Evolutionary conservation across 129 eudicot genomes (phyloP).

Genomic region (Centrapalus pauciflorus): DNA sequence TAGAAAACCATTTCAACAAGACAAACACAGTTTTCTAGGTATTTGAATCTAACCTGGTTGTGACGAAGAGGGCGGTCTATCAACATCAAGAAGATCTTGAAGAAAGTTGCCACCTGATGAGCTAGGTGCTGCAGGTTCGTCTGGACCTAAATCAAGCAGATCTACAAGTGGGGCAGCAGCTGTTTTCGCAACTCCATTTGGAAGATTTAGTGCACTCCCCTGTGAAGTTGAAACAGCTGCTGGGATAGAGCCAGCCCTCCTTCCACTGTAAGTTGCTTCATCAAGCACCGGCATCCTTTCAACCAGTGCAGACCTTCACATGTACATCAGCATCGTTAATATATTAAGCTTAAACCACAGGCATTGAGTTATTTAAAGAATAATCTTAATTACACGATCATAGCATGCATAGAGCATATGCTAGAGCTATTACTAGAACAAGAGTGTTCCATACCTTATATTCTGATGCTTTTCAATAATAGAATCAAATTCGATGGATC

Average conservation of each 20-base stretch:
- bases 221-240: constrained; percentile 59
- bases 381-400: not conserved
- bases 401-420: not conserved
- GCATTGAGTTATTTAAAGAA: not conserved
- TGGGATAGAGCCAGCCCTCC: constrained; percentile 74
- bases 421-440: not conserved
- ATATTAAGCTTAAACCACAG: not conserved
- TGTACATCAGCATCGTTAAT: constrained; percentile 19
- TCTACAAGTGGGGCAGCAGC: constrained; percentile 78
- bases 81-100: constrained; percentile 96
- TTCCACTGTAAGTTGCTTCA: constrained; percentile 80
- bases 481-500: constrained; percentile 85
- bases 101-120: constrained; percentile 85
- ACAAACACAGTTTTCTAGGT: not conserved
- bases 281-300: constrained; percentile 98
- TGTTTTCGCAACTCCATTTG: constrained; percentile 73
- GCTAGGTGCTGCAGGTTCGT: constrained; percentile 57
- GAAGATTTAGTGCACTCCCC: constrained; percentile 36
- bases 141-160: constrained; percentile 78
- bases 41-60: constrained; percentile 54
- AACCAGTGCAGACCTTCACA: constrained; percentile 68
- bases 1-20: not conserved
- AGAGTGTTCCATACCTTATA: constrained; percentile 48
- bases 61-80: constrained; percentile 47
- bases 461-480: constrained; percentile 82